phyloP scores from a whole-genome alignment of 306 rosid species.

The Dryas drummondii region DNA sequence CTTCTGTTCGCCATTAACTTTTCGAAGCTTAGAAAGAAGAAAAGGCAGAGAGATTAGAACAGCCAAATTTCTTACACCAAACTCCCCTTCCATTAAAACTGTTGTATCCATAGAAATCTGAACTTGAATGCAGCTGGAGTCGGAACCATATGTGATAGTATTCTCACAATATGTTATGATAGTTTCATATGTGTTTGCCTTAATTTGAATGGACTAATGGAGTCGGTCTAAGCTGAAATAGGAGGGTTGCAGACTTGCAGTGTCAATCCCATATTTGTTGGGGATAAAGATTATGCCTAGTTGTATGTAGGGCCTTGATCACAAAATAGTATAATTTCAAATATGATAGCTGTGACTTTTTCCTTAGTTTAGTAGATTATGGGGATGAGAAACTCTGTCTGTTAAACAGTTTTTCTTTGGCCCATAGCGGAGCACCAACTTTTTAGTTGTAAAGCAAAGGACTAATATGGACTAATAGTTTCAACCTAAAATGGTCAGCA shows the following conservation, averaged over 20 bases:
- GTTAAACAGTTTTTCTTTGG: not conserved
- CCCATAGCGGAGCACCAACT: not conserved
- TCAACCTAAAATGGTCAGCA: not conserved
- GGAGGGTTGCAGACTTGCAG: no score
- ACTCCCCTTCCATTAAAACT: not conserved
- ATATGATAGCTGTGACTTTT: not conserved
- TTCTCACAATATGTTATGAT: no score
- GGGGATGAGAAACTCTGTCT: not conserved
- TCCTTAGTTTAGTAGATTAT: not conserved
- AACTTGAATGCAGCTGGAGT: not conserved
- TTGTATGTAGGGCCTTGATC: conserved; percentile 1
- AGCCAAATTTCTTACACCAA: not conserved
- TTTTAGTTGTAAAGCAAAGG: not conserved
- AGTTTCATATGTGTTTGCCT: no score
- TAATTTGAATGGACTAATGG: no score
- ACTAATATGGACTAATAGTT: not conserved
- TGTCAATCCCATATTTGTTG: no score
- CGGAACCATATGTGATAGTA: no score
- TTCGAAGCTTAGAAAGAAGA: conserved; percentile 24
- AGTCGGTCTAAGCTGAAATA: no score
- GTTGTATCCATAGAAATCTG: not conserved
- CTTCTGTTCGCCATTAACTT: conserved; percentile 23
- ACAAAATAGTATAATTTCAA: not conserved
- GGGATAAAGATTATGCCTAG: no score
- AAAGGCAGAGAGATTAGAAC: not conserved